Base-by-base conservation (phyloP, 371 early-diverging fungal species). In the Actinomucor elegans region DNA sequence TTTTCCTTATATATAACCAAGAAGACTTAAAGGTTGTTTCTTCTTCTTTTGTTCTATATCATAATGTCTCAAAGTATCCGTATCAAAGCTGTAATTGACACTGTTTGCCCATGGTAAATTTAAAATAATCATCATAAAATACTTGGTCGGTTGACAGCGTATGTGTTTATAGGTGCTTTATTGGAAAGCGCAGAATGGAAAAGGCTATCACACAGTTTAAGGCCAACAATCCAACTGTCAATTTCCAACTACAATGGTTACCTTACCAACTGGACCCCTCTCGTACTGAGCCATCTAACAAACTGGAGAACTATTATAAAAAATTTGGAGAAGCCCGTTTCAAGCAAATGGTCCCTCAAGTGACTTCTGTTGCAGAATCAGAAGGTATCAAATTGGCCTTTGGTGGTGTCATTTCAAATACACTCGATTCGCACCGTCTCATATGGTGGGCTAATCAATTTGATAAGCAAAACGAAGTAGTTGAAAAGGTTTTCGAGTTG, bases 101-200 rank as follows among this genome's bases (percentile, higher is more conserved):
- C 67, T 35, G 64, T 79, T 24, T 87, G 87, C 48, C 87, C 85
- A 9, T 87, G 83, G 83, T 67, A 61, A 35, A 33, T 31, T 2
- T 12, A 41, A 40, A 3, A n/a, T n/a, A n/a, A n/a, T n/a, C n/a
- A n/a, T n/a, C n/a, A n/a, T n/a, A n/a, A n/a, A n/a, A n/a, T n/a
- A n/a, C n/a, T n/a, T n/a, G n/a, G n/a, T n/a, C n/a, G n/a, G n/a
- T n/a, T n/a, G n/a, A n/a, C n/a, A n/a, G n/a, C n/a, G n/a, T n/a
- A n/a, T 34, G 20, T 35, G 10, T 34, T 9, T 18, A 15, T 44
- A 74, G 75, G 75, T 89, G 87, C 56, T 89, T 75, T 58, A 61
- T 89, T 18, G 87, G 89, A 53, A 86, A 86, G 59, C 80, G 80
- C 9, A 78, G 86, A 21, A 56, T 89, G 4, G 86, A 86, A 58